phyloP scores from a whole-genome alignment of 2,329 filamentous ascomycete genomes.

The Conoideocrella luteorostrata region DNA sequence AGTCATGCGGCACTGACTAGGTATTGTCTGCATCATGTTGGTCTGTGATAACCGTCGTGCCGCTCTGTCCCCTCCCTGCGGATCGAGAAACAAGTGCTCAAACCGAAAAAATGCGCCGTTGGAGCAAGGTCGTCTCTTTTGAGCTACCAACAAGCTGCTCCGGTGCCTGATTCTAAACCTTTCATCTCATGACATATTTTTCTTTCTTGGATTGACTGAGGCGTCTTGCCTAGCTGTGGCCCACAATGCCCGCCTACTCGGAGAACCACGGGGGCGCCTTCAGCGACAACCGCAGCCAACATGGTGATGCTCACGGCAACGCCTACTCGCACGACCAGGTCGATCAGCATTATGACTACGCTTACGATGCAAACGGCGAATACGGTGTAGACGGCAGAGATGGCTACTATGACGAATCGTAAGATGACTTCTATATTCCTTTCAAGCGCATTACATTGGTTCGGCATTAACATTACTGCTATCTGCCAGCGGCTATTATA shows the following conservation, averaged over 20 bases:
- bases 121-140: no score
- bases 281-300: constrained; percentile 74
- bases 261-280: constrained; percentile 55
- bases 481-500: constrained; percentile 72
- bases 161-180: no score
- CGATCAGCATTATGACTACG: constrained; percentile 47
- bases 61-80: no score
- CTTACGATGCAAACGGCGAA: constrained; percentile 51
- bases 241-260: constrained; percentile 64
- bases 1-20: no score
- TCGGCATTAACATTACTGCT: background rate
- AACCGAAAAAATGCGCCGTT: no score
- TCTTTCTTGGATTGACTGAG: no score
- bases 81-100: no score
- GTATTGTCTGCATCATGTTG: no score
- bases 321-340: constrained; percentile 55
- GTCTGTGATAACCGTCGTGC: no score
- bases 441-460: background rate
- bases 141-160: no score
- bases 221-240: no score
- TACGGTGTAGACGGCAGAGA: constrained; percentile 48
- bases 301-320: constrained; percentile 47
- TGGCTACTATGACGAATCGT: constrained; percentile 95
- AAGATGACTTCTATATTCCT: constrained; percentile 35
- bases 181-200: no score